phyloP scores from a whole-genome alignment of 1,284 basidiomycete genomes.

The Acaromyces ingoldii region DNA sequence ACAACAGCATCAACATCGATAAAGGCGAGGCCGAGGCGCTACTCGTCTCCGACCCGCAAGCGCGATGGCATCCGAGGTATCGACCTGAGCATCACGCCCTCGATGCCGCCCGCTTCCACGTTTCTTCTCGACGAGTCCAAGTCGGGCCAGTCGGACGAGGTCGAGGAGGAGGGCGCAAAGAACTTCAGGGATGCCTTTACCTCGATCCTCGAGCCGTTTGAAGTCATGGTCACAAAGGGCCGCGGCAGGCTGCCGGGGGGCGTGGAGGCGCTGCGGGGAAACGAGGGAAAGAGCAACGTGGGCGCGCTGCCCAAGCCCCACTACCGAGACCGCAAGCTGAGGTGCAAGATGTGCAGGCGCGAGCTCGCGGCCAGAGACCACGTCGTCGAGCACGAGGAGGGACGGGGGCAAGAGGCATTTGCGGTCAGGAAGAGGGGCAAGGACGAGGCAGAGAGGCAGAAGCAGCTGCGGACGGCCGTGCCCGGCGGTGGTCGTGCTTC shows the following conservation, averaged over 20 bases:
- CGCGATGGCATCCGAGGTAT: too few relatives aligned
- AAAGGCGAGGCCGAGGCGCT: too few relatives aligned
- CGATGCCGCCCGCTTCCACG: too few relatives aligned
- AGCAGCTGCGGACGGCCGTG: background rate
- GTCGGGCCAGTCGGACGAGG: too few relatives aligned
- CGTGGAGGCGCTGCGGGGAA: slow-evolving; percentile 21
- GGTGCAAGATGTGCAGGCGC: slow-evolving; percentile 44
- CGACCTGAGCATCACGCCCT: too few relatives aligned
- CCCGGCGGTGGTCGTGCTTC: background rate
- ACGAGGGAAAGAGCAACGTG: slow-evolving; percentile 12
- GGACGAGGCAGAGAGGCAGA: slow-evolving; percentile 4
- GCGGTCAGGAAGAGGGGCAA: slow-evolving; percentile 20
- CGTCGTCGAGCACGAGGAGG: slow-evolving; percentile 43
- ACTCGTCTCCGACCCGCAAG: too few relatives aligned
- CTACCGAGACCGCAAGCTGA: slow-evolving; percentile 22
- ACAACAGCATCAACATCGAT: too few relatives aligned
- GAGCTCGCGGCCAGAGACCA: slow-evolving; percentile 41
- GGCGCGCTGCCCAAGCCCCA: slow-evolving; percentile 18
- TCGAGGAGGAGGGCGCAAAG: too few relatives aligned
- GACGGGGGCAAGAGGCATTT: slow-evolving; percentile 43
- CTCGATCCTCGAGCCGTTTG: slow-evolving; percentile 7
- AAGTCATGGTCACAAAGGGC: slow-evolving; percentile 31
- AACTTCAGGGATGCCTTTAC: background rate
- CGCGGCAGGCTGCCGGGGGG: slow-evolving; percentile 28
- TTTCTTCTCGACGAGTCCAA: too few relatives aligned